These are phyloP conservation scores for Metschnikowia drakensbergensis DNA, from an alignment of 805 yeast species.

Conservation along the genomic window DNA sequence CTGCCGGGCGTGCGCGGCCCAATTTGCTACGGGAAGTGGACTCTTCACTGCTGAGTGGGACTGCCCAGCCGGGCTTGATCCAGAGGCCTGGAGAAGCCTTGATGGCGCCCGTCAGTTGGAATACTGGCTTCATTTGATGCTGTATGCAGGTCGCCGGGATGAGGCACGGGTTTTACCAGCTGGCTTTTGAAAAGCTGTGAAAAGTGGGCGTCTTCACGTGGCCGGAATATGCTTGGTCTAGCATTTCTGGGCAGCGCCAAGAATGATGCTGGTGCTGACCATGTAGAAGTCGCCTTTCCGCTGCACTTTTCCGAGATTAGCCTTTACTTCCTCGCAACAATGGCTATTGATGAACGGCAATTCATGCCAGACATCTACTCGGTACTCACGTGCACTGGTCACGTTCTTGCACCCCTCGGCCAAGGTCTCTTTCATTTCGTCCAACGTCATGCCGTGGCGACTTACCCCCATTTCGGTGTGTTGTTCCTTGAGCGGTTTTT, in stretches of 20 bases:
- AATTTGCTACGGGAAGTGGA: background rate
- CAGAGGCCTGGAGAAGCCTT: too few species aligned
- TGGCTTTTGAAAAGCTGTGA: background rate
- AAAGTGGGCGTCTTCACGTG: too few species aligned
- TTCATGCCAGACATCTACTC: slow-evolving; percentile 23
- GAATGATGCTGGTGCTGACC: slow-evolving; percentile 21
- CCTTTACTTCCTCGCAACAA: slow-evolving; percentile 14
- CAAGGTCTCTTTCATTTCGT: slow-evolving; percentile 2
- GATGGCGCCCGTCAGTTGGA: too few species aligned
- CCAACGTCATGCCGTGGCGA: slow-evolving; percentile 7
- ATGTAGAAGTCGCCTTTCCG: slow-evolving; percentile 12
- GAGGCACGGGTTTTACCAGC: background rate
- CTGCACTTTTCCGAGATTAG: slow-evolving; percentile 10
- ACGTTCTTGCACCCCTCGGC: slow-evolving; percentile 16
- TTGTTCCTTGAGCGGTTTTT: background rate
- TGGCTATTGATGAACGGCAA: slow-evolving; percentile 26
- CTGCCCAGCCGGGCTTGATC: too few species aligned
- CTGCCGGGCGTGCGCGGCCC: background rate
- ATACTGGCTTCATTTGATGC: too few species aligned
- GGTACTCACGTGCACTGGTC: slow-evolving; percentile 20
- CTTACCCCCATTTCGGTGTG: slow-evolving; percentile 1
- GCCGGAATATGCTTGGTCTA: too few species aligned
- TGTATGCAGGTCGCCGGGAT: background rate
- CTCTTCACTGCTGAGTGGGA: too few species aligned
- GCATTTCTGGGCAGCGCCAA: slow-evolving; percentile 27